phyloP scores from a whole-genome alignment of 768 basidiomycete species.

The Xerocomellus dryophilus region DNA sequence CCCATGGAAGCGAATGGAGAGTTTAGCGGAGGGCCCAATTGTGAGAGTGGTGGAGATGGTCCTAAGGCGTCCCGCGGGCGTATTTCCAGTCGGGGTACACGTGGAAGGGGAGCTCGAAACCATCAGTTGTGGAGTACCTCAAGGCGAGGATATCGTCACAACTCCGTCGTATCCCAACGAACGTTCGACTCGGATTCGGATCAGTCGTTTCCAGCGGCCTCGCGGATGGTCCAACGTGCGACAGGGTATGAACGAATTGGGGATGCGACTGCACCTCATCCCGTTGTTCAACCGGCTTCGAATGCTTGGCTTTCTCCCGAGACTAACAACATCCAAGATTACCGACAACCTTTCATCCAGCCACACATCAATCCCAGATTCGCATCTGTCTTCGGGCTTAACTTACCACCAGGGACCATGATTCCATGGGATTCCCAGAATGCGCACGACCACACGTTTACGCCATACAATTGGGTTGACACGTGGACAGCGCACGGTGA shows the following conservation, averaged over 20 bases:
- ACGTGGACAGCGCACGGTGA: constrained; percentile 38
- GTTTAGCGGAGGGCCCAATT: constrained; percentile 22
- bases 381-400: constrained; percentile 60
- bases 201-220: constrained; percentile 41
- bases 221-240: constrained; percentile 45
- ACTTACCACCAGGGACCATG: constrained; percentile 29
- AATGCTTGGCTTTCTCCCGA: constrained; percentile 20
- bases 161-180: constrained; percentile 19
- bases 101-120: constrained; percentile 25
- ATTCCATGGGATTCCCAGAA: constrained; percentile 20
- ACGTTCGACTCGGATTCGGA: constrained; percentile 31
- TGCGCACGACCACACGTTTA: constrained; percentile 9
- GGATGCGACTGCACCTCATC: constrained; percentile 20
- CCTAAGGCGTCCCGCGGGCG: constrained; percentile 14
- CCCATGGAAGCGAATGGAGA: neutral
- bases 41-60: constrained; percentile 17
- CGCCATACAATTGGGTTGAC: constrained; percentile 32
- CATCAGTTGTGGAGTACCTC: constrained; percentile 16
- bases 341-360: constrained; percentile 46
- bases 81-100: constrained; percentile 25
- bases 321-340: constrained; percentile 10
- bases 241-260: constrained; percentile 41
- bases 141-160: constrained; percentile 16
- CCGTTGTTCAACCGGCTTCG: constrained; percentile 7
- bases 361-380: constrained; percentile 86